Conservation (phyloP, 768 basidiomycete species). For the Favolaschia claudopus region DNA sequence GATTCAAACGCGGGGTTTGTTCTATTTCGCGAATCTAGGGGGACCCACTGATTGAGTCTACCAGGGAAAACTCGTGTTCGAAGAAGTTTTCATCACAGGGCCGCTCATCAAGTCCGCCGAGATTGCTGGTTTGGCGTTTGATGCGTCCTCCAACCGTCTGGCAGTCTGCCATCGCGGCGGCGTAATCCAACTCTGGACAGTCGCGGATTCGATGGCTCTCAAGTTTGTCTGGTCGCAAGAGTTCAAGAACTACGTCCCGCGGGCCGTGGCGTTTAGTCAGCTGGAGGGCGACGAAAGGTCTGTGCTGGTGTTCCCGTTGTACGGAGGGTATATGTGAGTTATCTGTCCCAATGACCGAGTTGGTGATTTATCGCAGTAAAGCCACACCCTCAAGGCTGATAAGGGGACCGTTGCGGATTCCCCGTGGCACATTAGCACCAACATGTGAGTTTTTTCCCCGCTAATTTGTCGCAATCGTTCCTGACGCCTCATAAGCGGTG, state of each 20-base stretch:
- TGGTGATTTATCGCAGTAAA: conserved; percentile 7
- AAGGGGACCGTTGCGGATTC: conserved; percentile 11
- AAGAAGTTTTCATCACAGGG: conserved; percentile 23
- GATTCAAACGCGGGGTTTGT: conserved; percentile 10
- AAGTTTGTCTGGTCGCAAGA: conserved; percentile 23
- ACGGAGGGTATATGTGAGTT: conserved; percentile 29
- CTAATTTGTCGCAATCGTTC: background rate
- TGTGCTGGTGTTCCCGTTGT: conserved; percentile 26
- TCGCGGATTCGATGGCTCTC: conserved; percentile 20
- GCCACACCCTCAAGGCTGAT: conserved; percentile 24
- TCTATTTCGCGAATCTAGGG: conserved; percentile 5
- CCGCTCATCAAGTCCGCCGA: conserved; percentile 26
- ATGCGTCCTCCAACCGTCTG: conserved; percentile 28
- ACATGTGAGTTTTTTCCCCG: conserved; percentile 24
- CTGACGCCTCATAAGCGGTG: conserved; percentile 13
- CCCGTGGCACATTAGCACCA: conserved; percentile 17
- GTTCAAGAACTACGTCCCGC: conserved; percentile 20
- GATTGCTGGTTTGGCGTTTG: conserved; percentile 29
- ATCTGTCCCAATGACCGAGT: background rate
- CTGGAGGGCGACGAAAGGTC: conserved; percentile 18
- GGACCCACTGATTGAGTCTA: background rate
- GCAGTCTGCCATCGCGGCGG: conserved; percentile 26
- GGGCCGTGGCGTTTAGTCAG: conserved; percentile 28
- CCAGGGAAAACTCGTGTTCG: conserved; percentile 17
- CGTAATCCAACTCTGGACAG: conserved; percentile 26